Evolutionary conservation across 2,329 filamentous ascomycete genomes (phyloP), one percentile per base, ranked within the genome.

Genomic region (Claviceps pazoutovae): DNA sequence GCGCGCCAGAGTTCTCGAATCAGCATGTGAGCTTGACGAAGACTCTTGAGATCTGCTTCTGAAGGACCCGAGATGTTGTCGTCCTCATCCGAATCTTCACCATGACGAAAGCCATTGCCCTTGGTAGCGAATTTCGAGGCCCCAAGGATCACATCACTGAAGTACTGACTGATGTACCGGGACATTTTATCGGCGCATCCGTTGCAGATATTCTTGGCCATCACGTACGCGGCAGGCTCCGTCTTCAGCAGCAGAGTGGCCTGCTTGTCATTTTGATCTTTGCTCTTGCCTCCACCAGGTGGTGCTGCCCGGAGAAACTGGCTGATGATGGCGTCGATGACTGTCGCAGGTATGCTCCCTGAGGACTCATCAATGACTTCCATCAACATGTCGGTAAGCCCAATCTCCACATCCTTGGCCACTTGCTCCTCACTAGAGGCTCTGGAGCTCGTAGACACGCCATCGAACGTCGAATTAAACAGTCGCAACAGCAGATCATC

Each of bases 171-270:
- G 52, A 97, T 84, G 58, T 94, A 88, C 55, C 89, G 84, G 1
- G 88, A 84, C 91, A 98, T 96, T 68, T 94, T 94, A 59, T 96
- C 91, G 1, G 87, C 82, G 59, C 84, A 94, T 17, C 79, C 79
- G 61, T 89, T 93, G 71, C 93, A 98, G 45, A 98, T 83, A 2
- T 86, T 87, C 68, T 94, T 95, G 21, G 93, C 91, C 86, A 97
- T 95, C 63, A 93, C 85, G 70, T 98, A 98, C 1, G 93, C 90
- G 16, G 89, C 82, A 1, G 93, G 91, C 52, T 94, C 85, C 56
- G 93, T 86, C 62, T 94, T 95, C 50, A 88, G 73, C n/a, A 88
- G 73, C 17, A 95, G 74, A 0, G 86, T 95, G 1, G 83, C 86
- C 63, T 95, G 90, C 61, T 82, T 88, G 43, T 81, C 80, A 61